Evolutionary conservation across 2,329 filamentous ascomycete species (phyloP), one percentile per base, ranked within the genome.

Genomic region (Cyphellophora europaea): DNA sequence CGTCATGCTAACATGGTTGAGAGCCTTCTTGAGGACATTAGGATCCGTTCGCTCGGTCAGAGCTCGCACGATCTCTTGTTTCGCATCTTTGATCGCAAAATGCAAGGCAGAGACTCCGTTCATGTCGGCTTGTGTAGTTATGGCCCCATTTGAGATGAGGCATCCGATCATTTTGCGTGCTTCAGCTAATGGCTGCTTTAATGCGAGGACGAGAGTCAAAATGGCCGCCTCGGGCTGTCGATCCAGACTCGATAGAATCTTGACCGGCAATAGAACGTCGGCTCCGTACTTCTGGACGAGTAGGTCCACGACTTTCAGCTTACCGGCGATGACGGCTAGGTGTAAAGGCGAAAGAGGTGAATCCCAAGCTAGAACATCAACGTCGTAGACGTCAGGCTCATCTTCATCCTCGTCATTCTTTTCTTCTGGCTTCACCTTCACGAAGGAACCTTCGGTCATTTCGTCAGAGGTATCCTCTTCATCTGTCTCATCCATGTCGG

Each of bases 281-380:
- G 84, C 83, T 5, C 83, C 86, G 50, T 84, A 91, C 1, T 70
- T 70, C 29, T 77, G 66, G 34, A 82, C 80, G 5, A 93, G 70
- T 15, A 75, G 56, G 38, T 78, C 73, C 11, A 89, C 82, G 8
- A 77, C 72, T 3, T 80, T 70, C 16, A 72, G 63, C 45, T 89
- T 78, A 0, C 83, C 84, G 40, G 75, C 73, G 2, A 83, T 55
- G 41, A 93, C 86, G 5, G 86, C 86, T 17, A 87, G 68, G 54
- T 93, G 86, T 4, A 93, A 66, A 2, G 86, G 76, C 10, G 80
- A 82, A 38, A 77, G 74, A 4, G 78, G 75, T 4, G 69, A 72
- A 48, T 93, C 85, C 86, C 86, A 93, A 1, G 83, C 75, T n/a
- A 82, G 53, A 2, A 81, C 72, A 45, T 93, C 79, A 40, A 88